Percentiles rank a stretch among this genome's conserved stretches.
Evolutionary conservation across 1,284 basidiomycete species (phyloP).

Genomic region (Kalmanozyma brasiliensis): DNA sequence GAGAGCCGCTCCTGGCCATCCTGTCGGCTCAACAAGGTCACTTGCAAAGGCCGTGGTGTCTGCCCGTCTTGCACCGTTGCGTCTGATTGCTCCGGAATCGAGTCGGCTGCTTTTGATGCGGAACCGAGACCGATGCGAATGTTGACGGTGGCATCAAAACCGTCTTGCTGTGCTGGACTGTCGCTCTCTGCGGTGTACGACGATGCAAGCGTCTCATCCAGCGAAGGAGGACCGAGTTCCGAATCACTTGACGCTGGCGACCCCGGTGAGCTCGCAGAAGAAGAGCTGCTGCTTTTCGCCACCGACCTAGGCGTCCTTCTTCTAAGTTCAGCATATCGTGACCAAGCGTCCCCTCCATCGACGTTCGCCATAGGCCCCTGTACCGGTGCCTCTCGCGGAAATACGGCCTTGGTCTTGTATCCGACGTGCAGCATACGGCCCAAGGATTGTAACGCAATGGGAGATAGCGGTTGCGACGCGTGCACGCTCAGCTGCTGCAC

Average conservation of each 20-base stretch:
- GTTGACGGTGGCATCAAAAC: constrained; percentile 4
- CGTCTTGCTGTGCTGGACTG: not conserved
- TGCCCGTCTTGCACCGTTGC: no score
- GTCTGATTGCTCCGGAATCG: not conserved
- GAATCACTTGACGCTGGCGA: constrained; percentile 38
- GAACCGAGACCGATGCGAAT: constrained; percentile 10
- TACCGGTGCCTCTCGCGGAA: not conserved
- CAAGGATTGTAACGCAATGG: constrained; percentile 5
- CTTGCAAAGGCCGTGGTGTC: constrained; percentile 3
- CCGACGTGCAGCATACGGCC: constrained; percentile 2
- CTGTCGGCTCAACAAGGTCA: constrained; percentile 12
- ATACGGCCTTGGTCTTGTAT: constrained; percentile 19
- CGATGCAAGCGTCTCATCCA: constrained; percentile 41
- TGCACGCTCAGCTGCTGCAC: constrained; percentile 29
- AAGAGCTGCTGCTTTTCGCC: constrained; percentile 7
- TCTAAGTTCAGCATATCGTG: constrained; percentile 20
- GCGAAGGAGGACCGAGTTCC: constrained; percentile 24
- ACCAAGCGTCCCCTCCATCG: not conserved
- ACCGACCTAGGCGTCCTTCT: not conserved
- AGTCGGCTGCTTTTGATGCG: not conserved
- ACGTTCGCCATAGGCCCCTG: not conserved
- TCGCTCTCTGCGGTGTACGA: constrained; percentile 38
- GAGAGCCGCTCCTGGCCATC: constrained; percentile 21
- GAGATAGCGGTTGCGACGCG: constrained; percentile 1
- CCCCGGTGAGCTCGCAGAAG: constrained; percentile 5